A percentile compares a stretch with the other conserved stretches of the same genome.
Conservation (phyloP, 2,329 filamentous ascomycete species). For the Neoascochyta sp. region DNA sequence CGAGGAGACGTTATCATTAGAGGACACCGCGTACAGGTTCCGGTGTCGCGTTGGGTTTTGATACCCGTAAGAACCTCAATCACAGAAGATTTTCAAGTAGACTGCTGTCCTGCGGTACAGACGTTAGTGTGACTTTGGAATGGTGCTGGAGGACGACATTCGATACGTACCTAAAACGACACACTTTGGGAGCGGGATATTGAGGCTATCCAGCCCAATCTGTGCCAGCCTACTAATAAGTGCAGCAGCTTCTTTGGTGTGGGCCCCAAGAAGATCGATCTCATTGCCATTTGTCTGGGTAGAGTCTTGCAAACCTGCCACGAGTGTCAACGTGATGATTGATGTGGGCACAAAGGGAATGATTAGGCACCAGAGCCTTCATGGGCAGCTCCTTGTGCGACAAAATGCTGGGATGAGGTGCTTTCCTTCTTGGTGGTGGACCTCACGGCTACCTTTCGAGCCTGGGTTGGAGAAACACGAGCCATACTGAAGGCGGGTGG, state of each 20-base stretch:
- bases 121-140: background rate
- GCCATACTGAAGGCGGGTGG: too few relatives aligned
- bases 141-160: too few relatives aligned
- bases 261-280: slow-evolving; percentile 51
- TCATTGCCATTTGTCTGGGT: slow-evolving; percentile 4
- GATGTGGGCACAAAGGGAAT: too few relatives aligned
- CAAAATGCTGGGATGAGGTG: too few relatives aligned
- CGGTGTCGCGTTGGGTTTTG: slow-evolving; percentile 65
- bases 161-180: slow-evolving; percentile 63
- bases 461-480: too few relatives aligned
- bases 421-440: too few relatives aligned
- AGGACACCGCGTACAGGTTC: slow-evolving; percentile 76
- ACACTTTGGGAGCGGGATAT: slow-evolving; percentile 69
- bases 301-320: background rate
- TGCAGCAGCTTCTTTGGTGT: slow-evolving; percentile 62
- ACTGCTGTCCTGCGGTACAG: slow-evolving; percentile 58
- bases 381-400: too few relatives aligned
- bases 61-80: slow-evolving; percentile 56
- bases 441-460: too few relatives aligned
- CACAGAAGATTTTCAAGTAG: slow-evolving; percentile 71
- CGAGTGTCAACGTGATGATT: too few relatives aligned
- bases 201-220: slow-evolving; percentile 66
- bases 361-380: too few relatives aligned
- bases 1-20: slow-evolving; percentile 60
- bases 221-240: slow-evolving; percentile 62